A percentile compares a stretch with the other conserved stretches of the same genome.
phyloP scores from a whole-genome alignment of 371 early-diverging fungal genomes.

The Mortierella sp. region DNA sequence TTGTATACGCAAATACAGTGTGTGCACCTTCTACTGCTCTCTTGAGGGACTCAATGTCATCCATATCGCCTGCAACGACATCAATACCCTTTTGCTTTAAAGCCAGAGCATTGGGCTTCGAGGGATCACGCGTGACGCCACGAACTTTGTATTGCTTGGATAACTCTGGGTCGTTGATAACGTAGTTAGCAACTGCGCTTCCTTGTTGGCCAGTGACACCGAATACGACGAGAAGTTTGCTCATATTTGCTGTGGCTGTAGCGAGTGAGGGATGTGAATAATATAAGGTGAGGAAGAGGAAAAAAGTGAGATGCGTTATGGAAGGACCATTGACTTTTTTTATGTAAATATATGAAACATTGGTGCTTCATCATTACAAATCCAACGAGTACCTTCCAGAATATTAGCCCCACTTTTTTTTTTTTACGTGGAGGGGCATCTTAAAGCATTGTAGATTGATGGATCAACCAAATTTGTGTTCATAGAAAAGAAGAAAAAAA shows the following conservation, averaged over 20 bases:
- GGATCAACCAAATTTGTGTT: too few relatives aligned
- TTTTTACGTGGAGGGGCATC: too few relatives aligned
- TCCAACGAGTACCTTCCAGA: too few relatives aligned
- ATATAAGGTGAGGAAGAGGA: background rate
- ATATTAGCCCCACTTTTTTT: too few relatives aligned
- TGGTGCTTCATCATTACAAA: too few relatives aligned
- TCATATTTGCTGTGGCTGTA: background rate
- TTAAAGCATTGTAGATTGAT: too few relatives aligned
- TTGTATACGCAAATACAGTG: constrained; percentile 17
- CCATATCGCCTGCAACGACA: constrained; percentile 21
- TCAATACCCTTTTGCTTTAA: constrained; percentile 14
- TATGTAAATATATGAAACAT: too few relatives aligned
- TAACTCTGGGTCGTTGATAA: constrained; percentile 12
- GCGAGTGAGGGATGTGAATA: background rate
- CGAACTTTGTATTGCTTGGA: constrained; percentile 18
- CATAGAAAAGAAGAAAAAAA: too few relatives aligned
- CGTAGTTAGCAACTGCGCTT: constrained; percentile 6
- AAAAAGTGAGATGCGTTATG: too few relatives aligned
- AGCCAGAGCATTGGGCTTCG: constrained; percentile 16
- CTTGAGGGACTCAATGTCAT: constrained; percentile 12
- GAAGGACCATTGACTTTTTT: too few relatives aligned
- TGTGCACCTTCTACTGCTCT: constrained; percentile 15
- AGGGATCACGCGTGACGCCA: constrained; percentile 14
- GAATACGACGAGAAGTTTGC: constrained; percentile 29
- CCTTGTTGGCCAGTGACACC: constrained; percentile 21